These are phyloP conservation scores for Aureobasidium namibiae DNA, from an alignment of 2,329 filamentous ascomycete genomes.

Conservation along the genomic window DNA sequence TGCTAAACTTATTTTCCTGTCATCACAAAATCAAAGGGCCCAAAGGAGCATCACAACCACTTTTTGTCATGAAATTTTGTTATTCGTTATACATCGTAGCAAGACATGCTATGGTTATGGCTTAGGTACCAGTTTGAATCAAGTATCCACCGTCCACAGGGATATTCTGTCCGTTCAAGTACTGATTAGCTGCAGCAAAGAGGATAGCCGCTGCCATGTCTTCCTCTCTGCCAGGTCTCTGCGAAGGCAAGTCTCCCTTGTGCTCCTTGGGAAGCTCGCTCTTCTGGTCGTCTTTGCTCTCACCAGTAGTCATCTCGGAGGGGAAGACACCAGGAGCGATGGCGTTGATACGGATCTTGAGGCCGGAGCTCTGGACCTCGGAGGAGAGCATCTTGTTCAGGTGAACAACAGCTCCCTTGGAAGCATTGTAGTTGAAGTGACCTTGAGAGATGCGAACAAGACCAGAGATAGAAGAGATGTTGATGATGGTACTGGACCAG, in stretches of 20 bases:
- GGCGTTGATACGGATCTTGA: constrained; percentile 46
- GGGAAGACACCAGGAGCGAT: constrained; percentile 52
- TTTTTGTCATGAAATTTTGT: no score
- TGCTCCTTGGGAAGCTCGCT: constrained; percentile 39
- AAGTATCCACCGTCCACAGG: constrained; percentile 49
- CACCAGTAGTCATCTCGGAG: constrained; percentile 47
- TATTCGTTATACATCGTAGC: neutral
- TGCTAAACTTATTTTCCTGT: no score
- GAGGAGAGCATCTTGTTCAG: constrained; percentile 48
- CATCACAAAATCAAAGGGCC: no score
- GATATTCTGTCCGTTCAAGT: constrained; percentile 42
- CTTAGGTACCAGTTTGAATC: constrained; percentile 27
- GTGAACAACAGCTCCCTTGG: constrained; percentile 44
- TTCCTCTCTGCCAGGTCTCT: constrained; percentile 47
- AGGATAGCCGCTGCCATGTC: constrained; percentile 38
- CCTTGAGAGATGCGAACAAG: constrained; percentile 37
- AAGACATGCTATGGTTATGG: neutral
- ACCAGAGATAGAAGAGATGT: constrained; percentile 38
- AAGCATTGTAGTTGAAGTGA: constrained; percentile 41
- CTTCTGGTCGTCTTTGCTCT: constrained; percentile 44
- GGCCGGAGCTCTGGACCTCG: constrained; percentile 40
- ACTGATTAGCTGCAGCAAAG: neutral
- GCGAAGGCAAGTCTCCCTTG: constrained; percentile 40
- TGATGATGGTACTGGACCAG: constrained; percentile 35
- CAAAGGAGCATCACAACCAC: no score